Conservation (phyloP, 2,329 filamentous ascomycete genomes). For the Helicocarpus griseus region DNA sequence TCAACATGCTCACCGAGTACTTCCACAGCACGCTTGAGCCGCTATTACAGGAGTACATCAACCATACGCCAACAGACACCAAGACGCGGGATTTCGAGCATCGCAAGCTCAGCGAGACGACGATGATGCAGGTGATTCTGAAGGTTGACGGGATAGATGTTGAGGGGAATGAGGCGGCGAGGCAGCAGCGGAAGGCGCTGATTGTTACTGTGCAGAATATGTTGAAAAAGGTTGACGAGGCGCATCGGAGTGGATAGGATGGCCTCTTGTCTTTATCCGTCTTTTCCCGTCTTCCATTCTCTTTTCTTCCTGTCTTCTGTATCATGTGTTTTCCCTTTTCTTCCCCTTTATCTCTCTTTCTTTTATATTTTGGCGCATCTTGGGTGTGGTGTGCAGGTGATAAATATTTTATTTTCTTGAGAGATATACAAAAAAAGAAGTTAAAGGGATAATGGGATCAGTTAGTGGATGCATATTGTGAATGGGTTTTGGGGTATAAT, state of each 20-base stretch:
- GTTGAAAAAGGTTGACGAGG: constrained; percentile 30
- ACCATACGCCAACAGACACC: constrained; percentile 29
- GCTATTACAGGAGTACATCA: constrained; percentile 28
- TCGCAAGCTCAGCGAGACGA: constrained; percentile 34
- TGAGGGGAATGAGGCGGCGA: constrained; percentile 54
- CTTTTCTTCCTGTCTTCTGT: constrained; percentile 4
- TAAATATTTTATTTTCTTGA: too few species aligned
- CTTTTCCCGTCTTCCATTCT: constrained; percentile 6
- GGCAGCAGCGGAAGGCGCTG: constrained; percentile 38
- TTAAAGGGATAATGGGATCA: too few species aligned
- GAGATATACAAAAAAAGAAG: too few species aligned
- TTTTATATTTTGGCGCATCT: background rate
- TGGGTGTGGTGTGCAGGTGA: too few species aligned
- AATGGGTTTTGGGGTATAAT: too few species aligned
- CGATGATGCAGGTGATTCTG: constrained; percentile 34
- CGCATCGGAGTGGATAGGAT: background rate
- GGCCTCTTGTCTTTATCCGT: constrained; percentile 2
- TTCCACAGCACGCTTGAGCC: constrained; percentile 30
- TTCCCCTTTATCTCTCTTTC: constrained; percentile 2
- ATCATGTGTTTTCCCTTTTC: constrained; percentile 3
- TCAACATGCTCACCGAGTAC: constrained; percentile 28
- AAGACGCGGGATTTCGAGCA: constrained; percentile 35
- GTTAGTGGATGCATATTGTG: too few species aligned
- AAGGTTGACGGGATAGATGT: constrained; percentile 63
- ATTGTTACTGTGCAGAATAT: constrained; percentile 33